These are phyloP conservation scores for Entophlyctis luteolus DNA, from an alignment of 192 early-diverging fungal genomes.

Conservation along the genomic window DNA sequence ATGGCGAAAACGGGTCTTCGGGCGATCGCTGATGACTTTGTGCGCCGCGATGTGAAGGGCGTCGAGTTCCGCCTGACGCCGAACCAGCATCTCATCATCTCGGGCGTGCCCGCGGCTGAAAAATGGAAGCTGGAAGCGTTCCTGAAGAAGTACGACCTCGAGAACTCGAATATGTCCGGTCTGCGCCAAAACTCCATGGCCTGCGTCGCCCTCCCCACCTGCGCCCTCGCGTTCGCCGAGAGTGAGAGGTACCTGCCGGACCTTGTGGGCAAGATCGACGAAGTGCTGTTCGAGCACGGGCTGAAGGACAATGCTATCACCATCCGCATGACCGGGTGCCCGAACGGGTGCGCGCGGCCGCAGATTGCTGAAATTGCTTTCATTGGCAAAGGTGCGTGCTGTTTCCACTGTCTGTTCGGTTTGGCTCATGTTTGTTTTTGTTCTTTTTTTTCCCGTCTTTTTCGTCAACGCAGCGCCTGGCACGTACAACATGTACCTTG, in stretches of 20 bases:
- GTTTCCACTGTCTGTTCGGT: background rate
- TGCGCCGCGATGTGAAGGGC: constrained; percentile 45
- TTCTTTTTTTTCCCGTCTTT: constrained; percentile 7
- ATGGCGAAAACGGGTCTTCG: constrained; percentile 70
- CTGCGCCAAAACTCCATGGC: constrained; percentile 89
- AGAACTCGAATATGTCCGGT: constrained; percentile 76
- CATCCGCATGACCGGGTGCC: constrained; percentile 97
- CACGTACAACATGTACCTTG: constrained; percentile 92
- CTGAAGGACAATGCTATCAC: constrained; percentile 84
- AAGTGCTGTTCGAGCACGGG: constrained; percentile 73
- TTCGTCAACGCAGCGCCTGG: constrained; percentile 63
- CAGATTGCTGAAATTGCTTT: constrained; percentile 93
- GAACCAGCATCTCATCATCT: constrained; percentile 86
- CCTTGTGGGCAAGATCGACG: constrained; percentile 77
- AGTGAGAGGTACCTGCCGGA: constrained; percentile 90
- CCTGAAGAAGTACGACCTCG: constrained; percentile 73
- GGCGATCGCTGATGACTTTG: constrained; percentile 56
- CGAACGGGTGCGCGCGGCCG: constrained; percentile 95
- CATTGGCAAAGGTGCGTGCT: constrained; percentile 70
- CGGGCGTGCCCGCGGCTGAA: constrained; percentile 42
- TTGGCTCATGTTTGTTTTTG: background rate
- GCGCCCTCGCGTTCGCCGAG: constrained; percentile 94
- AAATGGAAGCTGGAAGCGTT: constrained; percentile 66
- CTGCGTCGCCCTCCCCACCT: constrained; percentile 93
- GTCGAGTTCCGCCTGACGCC: constrained; percentile 85